Evolutionary conservation across 2,329 filamentous ascomycete genomes (phyloP), one percentile per base, ranked within the genome.

Genomic region (Trichoderma afroharzianum): DNA sequence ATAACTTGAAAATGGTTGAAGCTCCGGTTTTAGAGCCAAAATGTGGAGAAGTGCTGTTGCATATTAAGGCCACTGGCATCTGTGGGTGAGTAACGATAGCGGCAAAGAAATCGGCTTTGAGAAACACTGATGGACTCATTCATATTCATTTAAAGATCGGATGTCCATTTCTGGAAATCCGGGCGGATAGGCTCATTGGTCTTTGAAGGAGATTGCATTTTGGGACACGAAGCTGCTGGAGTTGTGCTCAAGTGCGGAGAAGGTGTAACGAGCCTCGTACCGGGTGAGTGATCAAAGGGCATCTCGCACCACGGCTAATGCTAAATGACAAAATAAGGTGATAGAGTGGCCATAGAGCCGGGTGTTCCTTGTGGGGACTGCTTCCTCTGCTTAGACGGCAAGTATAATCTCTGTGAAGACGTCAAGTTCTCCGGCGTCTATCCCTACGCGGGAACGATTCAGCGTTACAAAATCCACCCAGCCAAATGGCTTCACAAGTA

Each of bases 401-500:
- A 30, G 4, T 68, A 68, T 28, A 68, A 68, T 47, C 53, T 68
- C 26, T 68, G 64, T 6, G 53, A 68, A 24, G 33, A 68, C 9
- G 64, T 68, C 15, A 68, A 43, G 7, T 68, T 68, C 26, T 43
- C 64, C n/a, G 64, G 64, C 2, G 64, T 68, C 64, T 68, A 68
- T 47, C 64, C 64, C 21, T 9, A 68, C 6, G 33, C 64, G 14
- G 64, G 64, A 3, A 68, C 64, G 4, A 68, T 68, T 18, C 64
- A 68, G 53, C 39, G 64, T 24, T 68, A 68, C 12, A 68, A 68
- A 28, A 21, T 43, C 4, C 64, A 68, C 14, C 53, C 53, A 15
- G 64, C 64, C 15, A 68, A 68, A 59, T 68, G 64, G 64, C 64
- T 68, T 68, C 64, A 68, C 53, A 68, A 59, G 64, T 68, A 43